phyloP scores from a whole-genome alignment of 2,329 filamentous ascomycete genomes.

The Acrocalymma vagum region DNA sequence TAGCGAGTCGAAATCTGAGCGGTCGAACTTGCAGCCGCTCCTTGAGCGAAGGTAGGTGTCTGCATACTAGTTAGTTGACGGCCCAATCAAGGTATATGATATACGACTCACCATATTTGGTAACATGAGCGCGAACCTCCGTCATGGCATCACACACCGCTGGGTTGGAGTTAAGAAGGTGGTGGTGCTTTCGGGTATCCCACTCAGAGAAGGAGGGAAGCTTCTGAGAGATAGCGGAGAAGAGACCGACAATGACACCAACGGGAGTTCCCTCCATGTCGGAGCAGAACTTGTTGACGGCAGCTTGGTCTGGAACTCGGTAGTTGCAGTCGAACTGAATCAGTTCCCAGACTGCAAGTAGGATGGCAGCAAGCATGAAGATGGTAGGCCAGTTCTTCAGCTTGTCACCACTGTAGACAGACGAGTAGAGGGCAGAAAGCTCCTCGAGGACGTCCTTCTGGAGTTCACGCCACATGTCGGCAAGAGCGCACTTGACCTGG shows the following conservation, averaged over 20 bases:
- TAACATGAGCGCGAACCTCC: conserved; percentile 90
- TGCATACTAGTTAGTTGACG: conserved; percentile 51
- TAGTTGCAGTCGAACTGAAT: conserved; percentile 99
- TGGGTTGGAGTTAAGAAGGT: conserved; percentile 87
- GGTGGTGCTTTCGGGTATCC: conserved; percentile 91
- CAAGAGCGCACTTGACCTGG: conserved; percentile 97
- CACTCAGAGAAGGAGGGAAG: conserved; percentile 91
- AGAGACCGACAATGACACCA: conserved; percentile 93
- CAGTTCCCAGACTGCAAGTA: conserved; percentile 95
- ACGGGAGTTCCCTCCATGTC: conserved; percentile 98
- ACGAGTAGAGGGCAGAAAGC: conserved; percentile 91
- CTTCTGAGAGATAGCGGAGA: conserved; percentile 98
- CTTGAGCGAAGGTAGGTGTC: conserved; percentile 87
- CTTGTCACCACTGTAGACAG: conserved; percentile 95
- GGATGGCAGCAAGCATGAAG: conserved; percentile 93
- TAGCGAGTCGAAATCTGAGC: conserved; percentile 90
- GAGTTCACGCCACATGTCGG: conserved; percentile 97
- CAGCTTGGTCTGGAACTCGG: conserved; percentile 82
- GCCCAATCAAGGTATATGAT: conserved; percentile 8
- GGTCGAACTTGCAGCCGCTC: conserved; percentile 82
- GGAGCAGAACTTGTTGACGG: conserved; percentile 91
- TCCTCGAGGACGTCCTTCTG: conserved; percentile 97
- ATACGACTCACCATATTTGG: conserved; percentile 82
- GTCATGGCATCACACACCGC: conserved; percentile 97
- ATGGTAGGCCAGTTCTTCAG: conserved; percentile 99